phyloP scores from a whole-genome alignment of 108 stramenopile genomes.

The Pseudonitzschia delicatissima region DNA sequence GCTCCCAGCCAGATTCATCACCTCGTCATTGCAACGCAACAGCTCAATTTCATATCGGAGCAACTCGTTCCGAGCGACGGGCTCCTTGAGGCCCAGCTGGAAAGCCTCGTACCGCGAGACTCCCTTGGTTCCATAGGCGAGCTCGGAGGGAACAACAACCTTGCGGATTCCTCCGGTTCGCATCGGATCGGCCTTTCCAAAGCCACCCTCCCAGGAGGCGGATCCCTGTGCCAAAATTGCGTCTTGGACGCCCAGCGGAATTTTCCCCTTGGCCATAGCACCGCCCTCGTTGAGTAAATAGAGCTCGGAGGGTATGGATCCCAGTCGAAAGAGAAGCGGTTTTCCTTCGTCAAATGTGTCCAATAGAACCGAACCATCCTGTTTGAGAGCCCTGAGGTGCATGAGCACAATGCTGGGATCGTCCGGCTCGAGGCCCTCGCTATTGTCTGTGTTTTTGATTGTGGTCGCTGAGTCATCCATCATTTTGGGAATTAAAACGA shows the following conservation, averaged over 20 bases:
- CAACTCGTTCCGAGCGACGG: conserved; percentile 19
- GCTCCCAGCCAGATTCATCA: not conserved
- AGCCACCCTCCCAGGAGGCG: conserved; percentile 24
- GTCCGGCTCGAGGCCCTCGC: not conserved
- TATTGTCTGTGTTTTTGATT: not conserved
- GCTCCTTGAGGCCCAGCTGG: conserved; percentile 2
- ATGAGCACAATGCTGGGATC: conserved; percentile 1
- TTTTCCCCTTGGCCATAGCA: not conserved
- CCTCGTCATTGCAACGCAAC: conserved; percentile 18
- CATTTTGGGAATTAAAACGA: not conserved
- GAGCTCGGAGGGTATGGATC: not conserved
- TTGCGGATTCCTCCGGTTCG: conserved; percentile 12
- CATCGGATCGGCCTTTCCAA: conserved; percentile 13
- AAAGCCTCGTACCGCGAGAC: conserved; percentile 21
- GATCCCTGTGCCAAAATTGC: conserved; percentile 6
- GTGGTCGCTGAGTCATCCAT: not conserved
- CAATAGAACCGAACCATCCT: conserved; percentile 17
- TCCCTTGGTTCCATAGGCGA: conserved; percentile 19
- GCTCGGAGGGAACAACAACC: conserved; percentile 16
- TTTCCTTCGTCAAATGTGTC: conserved; percentile 12
- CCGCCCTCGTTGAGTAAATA: not conserved
- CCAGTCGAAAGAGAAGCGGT: conserved; percentile 7
- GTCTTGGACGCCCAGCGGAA: conserved; percentile 16
- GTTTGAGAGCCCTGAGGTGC: conserved; percentile 18
- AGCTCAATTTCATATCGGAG: conserved; percentile 27